Evolutionary conservation across 495 filamentous ascomycete species (phyloP), one percentile per base, ranked within the genome.

Genomic region (Cercophora sp.): DNA sequence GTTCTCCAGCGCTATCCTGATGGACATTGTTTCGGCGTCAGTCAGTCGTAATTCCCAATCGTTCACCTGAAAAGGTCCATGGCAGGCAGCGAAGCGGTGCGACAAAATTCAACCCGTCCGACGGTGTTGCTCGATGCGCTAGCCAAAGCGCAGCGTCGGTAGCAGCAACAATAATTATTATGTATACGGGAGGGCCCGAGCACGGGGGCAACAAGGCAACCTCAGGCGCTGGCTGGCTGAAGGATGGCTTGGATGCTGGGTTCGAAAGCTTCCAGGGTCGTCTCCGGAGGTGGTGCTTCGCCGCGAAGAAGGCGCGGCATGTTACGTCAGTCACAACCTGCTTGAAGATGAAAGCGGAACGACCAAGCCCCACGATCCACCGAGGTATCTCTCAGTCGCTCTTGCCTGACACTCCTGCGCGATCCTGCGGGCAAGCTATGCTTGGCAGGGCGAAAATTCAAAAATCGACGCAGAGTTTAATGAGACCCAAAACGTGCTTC

Each of bases 1-100:
- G 41, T 84, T 80, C 56, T 95, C 88, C 52, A 96, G 79, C 51
- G 82, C 69, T 66, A 96, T 83, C 47, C 80, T 78, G 56, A 90
- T 87, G 27, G 85, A 85, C 89, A 95, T 95, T 58, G 67, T 70
- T n/a, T n/a, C n/a, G n/a, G n/a, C n/a, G n/a, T n/a, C n/a, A n/a
- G 56, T 27, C 27, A 8, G 29, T 35, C 1, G 22, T 26, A 31
- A 13, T 25, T 8, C 29, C 18, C n/a, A n/a, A n/a, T n/a, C n/a
- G n/a, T n/a, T n/a, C n/a, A n/a, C n/a, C n/a, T n/a, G n/a, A n/a
- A n/a, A n/a, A n/a, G n/a, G 29, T 6, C 29, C 29, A 32, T 32
- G 29, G 29, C 29, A 13, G 29, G 29, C 29, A 32, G 29, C 6
- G 13, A 32, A 6, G 29, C 8, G 29, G 29, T 6, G 13, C 6